These are phyloP conservation scores for Hydrangea macrophylla DNA, from an alignment of 148 eudicot genomes.

Conservation along the genomic window DNA sequence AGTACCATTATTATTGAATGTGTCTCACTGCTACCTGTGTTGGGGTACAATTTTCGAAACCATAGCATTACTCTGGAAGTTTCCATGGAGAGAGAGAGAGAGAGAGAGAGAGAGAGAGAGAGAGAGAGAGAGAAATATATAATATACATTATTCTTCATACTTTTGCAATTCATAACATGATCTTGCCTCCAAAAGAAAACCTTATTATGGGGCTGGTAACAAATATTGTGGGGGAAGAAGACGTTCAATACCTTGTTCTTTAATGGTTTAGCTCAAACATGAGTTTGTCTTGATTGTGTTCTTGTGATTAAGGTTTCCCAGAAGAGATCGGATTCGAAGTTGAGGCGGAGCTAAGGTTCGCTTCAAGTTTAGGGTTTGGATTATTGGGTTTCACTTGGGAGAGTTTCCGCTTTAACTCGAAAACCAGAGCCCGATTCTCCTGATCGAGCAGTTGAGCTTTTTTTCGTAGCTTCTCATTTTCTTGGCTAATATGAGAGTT, in stretches of 20 bases:
- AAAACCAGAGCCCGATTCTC: constrained; percentile 39
- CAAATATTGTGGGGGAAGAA: neutral
- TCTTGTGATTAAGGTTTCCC: constrained; percentile 5
- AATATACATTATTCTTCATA: neutral
- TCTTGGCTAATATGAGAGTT: constrained; percentile 36
- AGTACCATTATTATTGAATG: too few species aligned
- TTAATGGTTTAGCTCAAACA: neutral
- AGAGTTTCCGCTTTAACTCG: constrained; percentile 30
- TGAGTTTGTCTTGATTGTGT: neutral
- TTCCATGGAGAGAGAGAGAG: too few species aligned
- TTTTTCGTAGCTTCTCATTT: constrained; percentile 37
- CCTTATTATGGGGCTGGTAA: neutral
- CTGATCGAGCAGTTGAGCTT: constrained; percentile 36
- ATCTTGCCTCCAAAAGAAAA: constrained; percentile 9
- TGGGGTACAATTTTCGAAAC: too few species aligned
- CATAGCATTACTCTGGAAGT: too few species aligned
- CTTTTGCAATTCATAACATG: neutral
- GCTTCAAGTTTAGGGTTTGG: constrained; percentile 3
- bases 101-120: too few species aligned
- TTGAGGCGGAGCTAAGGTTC: constrained; percentile 12
- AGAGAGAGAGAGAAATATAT: neutral
- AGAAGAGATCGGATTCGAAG: constrained; percentile 3
- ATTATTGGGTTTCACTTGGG: constrained; percentile 1
- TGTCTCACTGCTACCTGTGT: too few species aligned
- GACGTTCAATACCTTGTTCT: neutral